A percentile compares a stretch with the other conserved stretches of the same genome.
phyloP scores from a whole-genome alignment of 1,284 basidiomycete species.

The Puccinia coronata region DNA sequence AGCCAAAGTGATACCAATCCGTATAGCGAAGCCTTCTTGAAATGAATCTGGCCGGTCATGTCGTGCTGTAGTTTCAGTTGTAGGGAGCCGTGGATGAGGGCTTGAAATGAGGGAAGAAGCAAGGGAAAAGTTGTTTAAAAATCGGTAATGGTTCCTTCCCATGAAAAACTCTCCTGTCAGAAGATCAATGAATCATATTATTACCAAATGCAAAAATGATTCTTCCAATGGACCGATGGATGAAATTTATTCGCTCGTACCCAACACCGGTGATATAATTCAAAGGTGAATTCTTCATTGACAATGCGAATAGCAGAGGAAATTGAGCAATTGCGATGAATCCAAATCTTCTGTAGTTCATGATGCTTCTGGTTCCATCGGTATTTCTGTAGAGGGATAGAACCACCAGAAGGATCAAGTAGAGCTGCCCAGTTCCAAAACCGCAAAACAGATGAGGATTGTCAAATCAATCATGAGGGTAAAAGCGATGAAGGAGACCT shows the following conservation, averaged over 20 bases:
- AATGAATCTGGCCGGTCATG: not conserved
- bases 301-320: slow-evolving; percentile 26
- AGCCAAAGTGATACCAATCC: slow-evolving; percentile 23
- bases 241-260: slow-evolving; percentile 43
- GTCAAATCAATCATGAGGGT: not conserved
- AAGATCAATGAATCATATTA: not conserved
- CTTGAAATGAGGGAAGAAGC: not conserved
- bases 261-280: slow-evolving; percentile 30
- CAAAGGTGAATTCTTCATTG: slow-evolving; percentile 45
- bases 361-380: slow-evolving; percentile 5
- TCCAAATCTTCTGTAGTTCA: slow-evolving; percentile 43
- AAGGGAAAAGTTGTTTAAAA: not conserved
- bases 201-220: slow-evolving; percentile 46
- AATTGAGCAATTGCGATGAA: slow-evolving; percentile 43
- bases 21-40: not conserved
- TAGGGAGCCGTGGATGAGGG: slow-evolving; percentile 34
- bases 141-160: not conserved
- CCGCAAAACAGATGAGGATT: slow-evolving; percentile 5
- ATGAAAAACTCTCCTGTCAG: not conserved
- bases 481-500: not conserved
- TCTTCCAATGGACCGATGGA: slow-evolving; percentile 33
- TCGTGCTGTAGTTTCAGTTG: slow-evolving; percentile 5
- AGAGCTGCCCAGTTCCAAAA: slow-evolving; percentile 22
- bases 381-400: slow-evolving; percentile 30
- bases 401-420: slow-evolving; percentile 18